Evolutionary conservation across 1,284 basidiomycete genomes (phyloP), one percentile per base, ranked within the genome.

Genomic region (Boletus albobrunnescens): DNA sequence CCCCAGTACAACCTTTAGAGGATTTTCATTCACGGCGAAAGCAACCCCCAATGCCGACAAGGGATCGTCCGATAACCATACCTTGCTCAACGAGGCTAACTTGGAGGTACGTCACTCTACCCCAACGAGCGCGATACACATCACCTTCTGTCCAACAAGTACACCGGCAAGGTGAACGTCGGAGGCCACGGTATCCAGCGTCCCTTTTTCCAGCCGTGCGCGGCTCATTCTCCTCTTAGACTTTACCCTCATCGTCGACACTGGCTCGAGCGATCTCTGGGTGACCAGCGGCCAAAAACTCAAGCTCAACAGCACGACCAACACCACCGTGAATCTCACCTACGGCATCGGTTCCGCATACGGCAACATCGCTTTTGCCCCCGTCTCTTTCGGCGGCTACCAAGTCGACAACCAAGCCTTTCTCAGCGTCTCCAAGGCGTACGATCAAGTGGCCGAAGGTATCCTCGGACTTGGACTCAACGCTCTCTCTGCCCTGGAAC

Each of bases 231-330:
- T 24, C 9, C 16, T 24, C 14, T 17, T 33, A 67, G 61, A 66
- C 10, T 63, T 67, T 23, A 60, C 47, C 35, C 47, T 63, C 36
- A 9, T 53, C 13, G 41, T 63, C 24, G 61, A 63, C 35, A 67
- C 64, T 0, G 61, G 61, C 30, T 63, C 61, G 32, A 63, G 61
- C 40, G 64, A 63, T 41, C 51, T 63, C 41, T 67, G 63, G 61
- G 48, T 63, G 22, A 23, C 43, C 10, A 10, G 26, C n/a, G 23
- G 30, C 31, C 38, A 51, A 44, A 65, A 56, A 6, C 47, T 63
- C 22, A 53, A 49, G 23, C 42, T 66, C 11, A 54, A 50, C 39
- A 47, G 44, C 4, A 44, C 49, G 37, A 60, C 64, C 13, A 50
- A 50, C 26, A 62, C 50, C 2, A 53, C 53, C 19, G 44, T 67